Conservation (phyloP, 352 stramenopile species). For the Aphanomyces euteiches region DNA sequence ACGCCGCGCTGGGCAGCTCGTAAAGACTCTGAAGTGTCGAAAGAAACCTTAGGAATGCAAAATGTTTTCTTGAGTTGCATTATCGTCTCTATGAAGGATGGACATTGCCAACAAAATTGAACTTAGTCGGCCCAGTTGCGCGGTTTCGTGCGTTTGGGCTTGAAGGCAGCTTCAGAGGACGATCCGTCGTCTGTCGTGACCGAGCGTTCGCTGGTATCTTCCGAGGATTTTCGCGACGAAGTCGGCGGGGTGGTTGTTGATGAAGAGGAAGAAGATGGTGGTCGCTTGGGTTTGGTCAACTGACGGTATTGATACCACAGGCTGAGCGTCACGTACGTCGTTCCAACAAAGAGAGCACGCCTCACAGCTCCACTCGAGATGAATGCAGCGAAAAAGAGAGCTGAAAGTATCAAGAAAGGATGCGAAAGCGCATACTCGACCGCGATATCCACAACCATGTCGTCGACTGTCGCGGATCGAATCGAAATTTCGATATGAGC, state of each 20-base stretch:
- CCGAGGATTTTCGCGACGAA: not conserved
- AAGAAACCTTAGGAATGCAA: no score
- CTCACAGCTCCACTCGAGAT: not conserved
- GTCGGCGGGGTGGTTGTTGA: not conserved
- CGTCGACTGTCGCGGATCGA: not conserved
- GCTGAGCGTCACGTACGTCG: constrained; percentile 24
- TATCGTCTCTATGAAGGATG: no score
- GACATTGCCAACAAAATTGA: no score
- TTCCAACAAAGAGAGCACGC: constrained; percentile 11
- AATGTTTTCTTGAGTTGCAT: no score
- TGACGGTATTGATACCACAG: constrained; percentile 29
- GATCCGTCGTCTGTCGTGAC: not conserved
- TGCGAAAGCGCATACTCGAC: not conserved
- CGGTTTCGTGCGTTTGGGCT: not conserved
- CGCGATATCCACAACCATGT: not conserved
- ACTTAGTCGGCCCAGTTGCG: not conserved
- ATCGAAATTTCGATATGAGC: not conserved
- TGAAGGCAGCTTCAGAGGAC: not conserved
- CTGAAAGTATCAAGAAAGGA: not conserved
- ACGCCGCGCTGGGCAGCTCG: no score
- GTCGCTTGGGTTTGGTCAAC: constrained; percentile 7
- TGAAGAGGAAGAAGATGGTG: no score
- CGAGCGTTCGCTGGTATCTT: no score
- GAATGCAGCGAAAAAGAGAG: constrained; percentile 14
- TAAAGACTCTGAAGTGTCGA: no score